Percentiles rank a stretch among this genome's conserved stretches.
Evolutionary conservation across 257 asterid species (phyloP).

Genomic region (Nicotiana obtusifolia): DNA sequence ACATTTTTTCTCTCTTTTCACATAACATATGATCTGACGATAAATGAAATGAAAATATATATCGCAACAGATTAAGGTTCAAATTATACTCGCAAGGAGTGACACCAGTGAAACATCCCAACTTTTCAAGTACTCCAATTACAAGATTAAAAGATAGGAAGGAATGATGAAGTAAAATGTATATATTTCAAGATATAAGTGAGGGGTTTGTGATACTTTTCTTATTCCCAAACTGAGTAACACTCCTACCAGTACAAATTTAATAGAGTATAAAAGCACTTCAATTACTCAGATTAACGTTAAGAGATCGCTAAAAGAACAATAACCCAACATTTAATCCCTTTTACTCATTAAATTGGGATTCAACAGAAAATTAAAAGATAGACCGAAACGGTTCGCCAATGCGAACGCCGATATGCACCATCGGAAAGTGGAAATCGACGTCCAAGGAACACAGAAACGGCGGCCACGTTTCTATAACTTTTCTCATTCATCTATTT

Average conservation of each 20-base stretch:
- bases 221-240: neutral
- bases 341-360: neutral
- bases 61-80: neutral
- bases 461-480: neutral
- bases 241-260: neutral
- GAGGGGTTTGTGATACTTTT: neutral
- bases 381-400: conserved; percentile 4
- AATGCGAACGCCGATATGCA: neutral
- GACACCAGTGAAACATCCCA: neutral
- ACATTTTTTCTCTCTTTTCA: too few species aligned
- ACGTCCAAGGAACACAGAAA: conserved; percentile 4
- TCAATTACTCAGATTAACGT: neutral
- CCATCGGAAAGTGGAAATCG: neutral
- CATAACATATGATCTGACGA: too few species aligned
- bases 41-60: too few species aligned
- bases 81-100: neutral
- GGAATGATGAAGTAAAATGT: too few species aligned
- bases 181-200: neutral
- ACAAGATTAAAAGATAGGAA: neutral
- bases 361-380: too few species aligned
- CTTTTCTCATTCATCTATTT: neutral
- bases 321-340: neutral
- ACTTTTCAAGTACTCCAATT: neutral
- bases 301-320: neutral
- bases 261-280: neutral